These are phyloP conservation scores for Achaetomium macrosporum DNA, from an alignment of 2,329 filamentous ascomycete species.

Conservation along the genomic window DNA sequence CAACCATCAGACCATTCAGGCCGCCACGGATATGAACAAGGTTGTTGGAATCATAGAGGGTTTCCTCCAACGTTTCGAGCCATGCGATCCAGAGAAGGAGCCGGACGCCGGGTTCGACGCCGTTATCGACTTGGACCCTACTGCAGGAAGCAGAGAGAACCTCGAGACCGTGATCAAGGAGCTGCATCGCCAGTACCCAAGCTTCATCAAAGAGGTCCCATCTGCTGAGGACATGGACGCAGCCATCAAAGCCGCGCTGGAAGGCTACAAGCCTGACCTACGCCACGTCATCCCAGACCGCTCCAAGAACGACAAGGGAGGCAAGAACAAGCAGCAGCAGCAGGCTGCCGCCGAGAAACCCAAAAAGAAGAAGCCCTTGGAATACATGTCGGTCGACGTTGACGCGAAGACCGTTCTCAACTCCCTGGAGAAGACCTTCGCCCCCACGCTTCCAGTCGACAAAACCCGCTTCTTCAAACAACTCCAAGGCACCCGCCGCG, in stretches of 20 bases:
- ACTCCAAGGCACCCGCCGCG: conserved; percentile 64
- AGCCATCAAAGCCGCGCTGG: conserved; percentile 69
- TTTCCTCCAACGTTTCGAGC: conserved; percentile 81
- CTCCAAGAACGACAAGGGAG: conserved; percentile 38
- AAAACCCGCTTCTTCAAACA: conserved; percentile 66
- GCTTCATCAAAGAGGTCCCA: conserved; percentile 66
- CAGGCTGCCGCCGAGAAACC: conserved; percentile 28
- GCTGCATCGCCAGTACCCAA: conserved; percentile 72
- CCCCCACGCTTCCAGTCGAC: conserved; percentile 40
- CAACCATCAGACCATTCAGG: conserved; percentile 97
- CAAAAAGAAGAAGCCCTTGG: conserved; percentile 44
- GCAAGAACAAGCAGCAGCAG: conserved; percentile 28
- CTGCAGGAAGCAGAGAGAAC: conserved; percentile 72
- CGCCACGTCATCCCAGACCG: conserved; percentile 67
- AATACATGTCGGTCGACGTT: conserved; percentile 52
- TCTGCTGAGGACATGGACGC: conserved; percentile 67
- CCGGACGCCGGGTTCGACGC: conserved; percentile 80
- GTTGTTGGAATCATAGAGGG: conserved; percentile 91
- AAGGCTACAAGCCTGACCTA: conserved; percentile 70
- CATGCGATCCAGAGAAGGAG: conserved; percentile 56
- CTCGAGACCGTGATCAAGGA: conserved; percentile 70
- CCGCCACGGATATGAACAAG: conserved; percentile 65
- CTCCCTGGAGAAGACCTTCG: conserved; percentile 67
- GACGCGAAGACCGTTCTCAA: conserved; percentile 37
- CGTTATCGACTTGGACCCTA: conserved; percentile 77